Base-by-base conservation (phyloP, 192 early-diverging fungal species). In the Haplosporangium gracile region DNA sequence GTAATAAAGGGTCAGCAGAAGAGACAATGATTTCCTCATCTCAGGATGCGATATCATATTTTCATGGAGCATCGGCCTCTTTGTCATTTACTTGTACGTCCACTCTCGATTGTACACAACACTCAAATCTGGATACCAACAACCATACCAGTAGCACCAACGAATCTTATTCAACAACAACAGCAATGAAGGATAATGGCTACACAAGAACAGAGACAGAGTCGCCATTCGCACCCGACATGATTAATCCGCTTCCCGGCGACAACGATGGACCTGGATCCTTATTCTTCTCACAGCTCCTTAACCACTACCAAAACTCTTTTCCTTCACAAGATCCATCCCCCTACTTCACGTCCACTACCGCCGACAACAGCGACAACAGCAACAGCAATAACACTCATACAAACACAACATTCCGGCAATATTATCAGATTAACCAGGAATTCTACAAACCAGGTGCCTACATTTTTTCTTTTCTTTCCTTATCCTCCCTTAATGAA, bases 371-470 rank as follows among this genome's bases (percentile, higher is more conserved):
- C 45, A 22, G 26, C 42, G 18, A 1, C 70, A 1, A 18, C 55
- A 68, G 1, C 74, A 5, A 32, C 11, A 9, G 32, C 0, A 51
- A n/a, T 11, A 53, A 53, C 51, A 18, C 51, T 0, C 51, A 53
- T n/a, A 5, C 60, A 29, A 78, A 45, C 6, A 22, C 16, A 34
- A 80, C 78, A 18, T 85, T 85, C 38, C 74, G 78, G 18, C 83
- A 85, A 39, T 74, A 77, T 36, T 85, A 85, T 42, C 75, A 77
- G 51, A 57, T 85, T 75, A 85, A 49, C 43, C 22, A 20, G 36
- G 78, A 85, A 47, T 85, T 80, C 55, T 85, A 85, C 47, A 85
- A 85, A 47, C 83, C 83, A 85, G 78, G 83, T 85, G 72, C 15
- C 39, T 8, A 20, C 40, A 5, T 63, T 63, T 29, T 26, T 29